Base-by-base conservation (phyloP, 208 protist genomes). In the Angomonas deanei region DNA sequence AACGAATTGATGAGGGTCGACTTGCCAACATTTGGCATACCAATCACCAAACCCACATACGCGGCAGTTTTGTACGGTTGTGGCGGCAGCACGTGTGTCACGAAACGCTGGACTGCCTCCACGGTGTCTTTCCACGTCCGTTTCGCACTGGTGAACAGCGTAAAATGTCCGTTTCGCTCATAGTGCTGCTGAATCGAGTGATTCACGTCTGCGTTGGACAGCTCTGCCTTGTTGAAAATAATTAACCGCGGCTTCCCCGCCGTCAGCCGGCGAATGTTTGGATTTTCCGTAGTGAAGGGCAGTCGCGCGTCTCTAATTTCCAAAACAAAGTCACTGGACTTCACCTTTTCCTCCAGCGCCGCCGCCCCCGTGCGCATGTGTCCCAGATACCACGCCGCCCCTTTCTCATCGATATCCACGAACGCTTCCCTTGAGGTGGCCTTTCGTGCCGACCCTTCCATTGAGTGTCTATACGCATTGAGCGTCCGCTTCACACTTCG, bases 11-110 rank as follows among this genome's bases (percentile, higher is more conserved):
- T 97, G 26, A 97, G 78, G 1, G 94, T 97, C 0, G 93, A 97
- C 67, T 98, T 98, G 46, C 96, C 96, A 28, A 97, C 92, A 68
- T 98, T 98, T 0, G 96, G 96, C 87, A 97, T 94, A 11, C 96
- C 96, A 13, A 97, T 91, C 0, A 97, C 89, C 27, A 97, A 78
- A 2, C 91, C 84, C 26, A 96, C 61, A 53, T 92, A 74, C 3
- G 91, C 89, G 0, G 85, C 76, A 0, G 82, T 91, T 31, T 80
- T 82, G 67, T 85, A 93, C 2, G 46, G 52, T 52, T 80, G 83
- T 15, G 73, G 61, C 0, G 82, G 80, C 26, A 93, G 62, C 23
- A 92, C 66, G 53, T 91, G 78, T 24, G 84, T 87, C 3, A 85
- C 79, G 72, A 96, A 91, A 54, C 84, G 78, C 48, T 86, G 81